A percentile compares a stretch with the other conserved stretches of the same genome.
These are phyloP conservation scores for Lentinus polychrous DNA, from an alignment of 1,284 basidiomycete species.

Conservation along the genomic window DNA sequence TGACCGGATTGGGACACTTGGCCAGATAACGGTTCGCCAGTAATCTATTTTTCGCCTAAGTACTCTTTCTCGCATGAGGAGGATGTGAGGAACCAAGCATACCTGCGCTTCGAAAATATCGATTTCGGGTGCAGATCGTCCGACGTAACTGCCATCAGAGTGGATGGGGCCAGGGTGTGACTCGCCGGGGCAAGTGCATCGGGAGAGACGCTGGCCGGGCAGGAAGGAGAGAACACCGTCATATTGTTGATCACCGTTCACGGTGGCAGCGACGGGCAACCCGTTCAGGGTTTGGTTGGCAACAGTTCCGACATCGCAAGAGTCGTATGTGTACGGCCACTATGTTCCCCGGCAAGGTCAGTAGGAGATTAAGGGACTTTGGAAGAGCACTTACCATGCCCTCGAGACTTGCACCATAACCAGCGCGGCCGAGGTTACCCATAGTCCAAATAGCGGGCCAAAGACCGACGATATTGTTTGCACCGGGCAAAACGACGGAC, in stretches of 20 bases:
- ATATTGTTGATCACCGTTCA: conserved; percentile 30
- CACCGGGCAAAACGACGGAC: conserved; percentile 52
- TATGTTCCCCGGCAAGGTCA: conserved; percentile 9
- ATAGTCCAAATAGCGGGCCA: conserved; percentile 79
- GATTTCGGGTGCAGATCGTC: conserved; percentile 84
- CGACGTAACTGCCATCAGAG: conserved; percentile 54
- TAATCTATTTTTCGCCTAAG: too few relatives aligned
- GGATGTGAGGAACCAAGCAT: conserved; percentile 13
- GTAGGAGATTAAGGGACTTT: conserved; percentile 22
- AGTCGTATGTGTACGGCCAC: conserved; percentile 46
- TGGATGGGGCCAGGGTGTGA: conserved; percentile 77
- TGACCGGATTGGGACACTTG: conserved; percentile 42
- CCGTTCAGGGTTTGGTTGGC: conserved; percentile 41
- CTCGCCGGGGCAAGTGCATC: conserved; percentile 79
- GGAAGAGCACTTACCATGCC: conserved; percentile 24
- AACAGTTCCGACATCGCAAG: conserved; percentile 54
- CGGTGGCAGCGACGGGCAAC: conserved; percentile 31
- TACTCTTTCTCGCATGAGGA: too few relatives aligned
- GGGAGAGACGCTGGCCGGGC: conserved; percentile 73
- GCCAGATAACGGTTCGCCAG: conserved; percentile 16
- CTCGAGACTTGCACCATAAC: conserved; percentile 66
- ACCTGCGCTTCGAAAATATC: conserved; percentile 75
- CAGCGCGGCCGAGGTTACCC: conserved; percentile 76
- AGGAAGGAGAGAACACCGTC: conserved; percentile 50
- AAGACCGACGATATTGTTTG: conserved; percentile 43